These are phyloP conservation scores for Exserohilum rostratum DNA, from an alignment of 2,329 filamentous ascomycete genomes.

Conservation along the genomic window DNA sequence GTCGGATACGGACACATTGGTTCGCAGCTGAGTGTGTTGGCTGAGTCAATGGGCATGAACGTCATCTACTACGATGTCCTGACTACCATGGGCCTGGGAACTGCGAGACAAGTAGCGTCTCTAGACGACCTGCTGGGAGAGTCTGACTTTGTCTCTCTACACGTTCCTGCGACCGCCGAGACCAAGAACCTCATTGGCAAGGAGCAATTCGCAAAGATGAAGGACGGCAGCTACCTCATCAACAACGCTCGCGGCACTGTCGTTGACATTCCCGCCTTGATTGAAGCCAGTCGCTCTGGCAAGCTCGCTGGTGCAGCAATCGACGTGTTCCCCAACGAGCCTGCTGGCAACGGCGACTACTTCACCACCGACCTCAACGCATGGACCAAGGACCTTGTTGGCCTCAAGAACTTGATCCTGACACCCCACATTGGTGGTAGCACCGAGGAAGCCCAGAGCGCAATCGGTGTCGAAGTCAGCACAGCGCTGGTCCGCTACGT, in stretches of 20 bases:
- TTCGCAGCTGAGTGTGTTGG: constrained; percentile 90
- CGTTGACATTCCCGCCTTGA: constrained; percentile 89
- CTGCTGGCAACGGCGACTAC: constrained; percentile 91
- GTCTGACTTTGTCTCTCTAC: constrained; percentile 91
- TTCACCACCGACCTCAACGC: constrained; percentile 83
- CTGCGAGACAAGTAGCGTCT: constrained; percentile 79
- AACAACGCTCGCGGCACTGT: constrained; percentile 94
- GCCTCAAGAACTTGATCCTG: constrained; percentile 88
- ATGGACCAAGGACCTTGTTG: constrained; percentile 85
- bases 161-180: constrained; percentile 92
- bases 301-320: constrained; percentile 94
- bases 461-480: constrained; percentile 91
- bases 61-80: constrained; percentile 97
- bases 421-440: constrained; percentile 97
- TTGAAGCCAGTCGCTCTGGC: constrained; percentile 82
- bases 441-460: constrained; percentile 95
- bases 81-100: constrained; percentile 93
- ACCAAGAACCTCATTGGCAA: constrained; percentile 91
- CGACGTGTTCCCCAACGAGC: constrained; percentile 94
- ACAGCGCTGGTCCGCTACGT: constrained; percentile 91
- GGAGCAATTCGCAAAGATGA: constrained; percentile 84
- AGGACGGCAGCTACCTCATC: constrained; percentile 89
- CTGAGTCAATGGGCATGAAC: constrained; percentile 96
- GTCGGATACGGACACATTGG: constrained; percentile 98
- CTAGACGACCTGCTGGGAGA: constrained; percentile 76